A percentile compares a stretch with the other conserved stretches of the same genome.
phyloP scores from a whole-genome alignment of 805 yeast species.

The Spencermartinsiella europaea region DNA sequence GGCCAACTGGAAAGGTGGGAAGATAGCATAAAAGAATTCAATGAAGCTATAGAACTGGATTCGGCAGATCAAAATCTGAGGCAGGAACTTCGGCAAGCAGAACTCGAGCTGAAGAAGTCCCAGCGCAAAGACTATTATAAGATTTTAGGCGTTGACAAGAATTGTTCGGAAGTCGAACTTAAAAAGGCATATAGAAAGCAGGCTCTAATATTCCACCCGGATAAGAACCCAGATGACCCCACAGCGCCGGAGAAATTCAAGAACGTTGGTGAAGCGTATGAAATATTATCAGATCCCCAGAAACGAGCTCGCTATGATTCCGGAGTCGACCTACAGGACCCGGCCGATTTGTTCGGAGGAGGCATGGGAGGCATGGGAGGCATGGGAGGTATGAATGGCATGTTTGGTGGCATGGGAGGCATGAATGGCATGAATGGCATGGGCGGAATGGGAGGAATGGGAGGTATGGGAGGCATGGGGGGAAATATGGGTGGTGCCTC shows the following conservation, averaged over 20 bases:
- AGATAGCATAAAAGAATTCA: conserved; percentile 35
- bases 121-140: conserved; percentile 54
- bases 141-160: conserved; percentile 46
- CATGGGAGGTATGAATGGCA: conserved; percentile 55
- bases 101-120: conserved; percentile 37
- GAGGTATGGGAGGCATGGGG: conserved; percentile 8
- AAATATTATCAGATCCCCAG: conserved; percentile 74
- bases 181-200: conserved; percentile 71
- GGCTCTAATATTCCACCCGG: conserved; percentile 75
- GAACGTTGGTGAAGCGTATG: conserved; percentile 83
- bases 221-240: conserved; percentile 54
- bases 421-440: neutral
- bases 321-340: conserved; percentile 62
- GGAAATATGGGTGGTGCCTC: neutral
- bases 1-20: conserved; percentile 37
- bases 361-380: conserved; percentile 69
- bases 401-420: conserved; percentile 36
- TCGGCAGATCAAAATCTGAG: conserved; percentile 33
- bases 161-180: conserved; percentile 51
- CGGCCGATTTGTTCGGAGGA: conserved; percentile 49
- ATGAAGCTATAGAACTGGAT: conserved; percentile 34
- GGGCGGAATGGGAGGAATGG: conserved; percentile 20
- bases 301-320: conserved; percentile 86
- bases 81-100: conserved; percentile 37
- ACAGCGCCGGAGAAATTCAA: conserved; percentile 95